Evolutionary conservation across 345 rosid species (phyloP).

Genomic region (Erodium maritimum): DNA sequence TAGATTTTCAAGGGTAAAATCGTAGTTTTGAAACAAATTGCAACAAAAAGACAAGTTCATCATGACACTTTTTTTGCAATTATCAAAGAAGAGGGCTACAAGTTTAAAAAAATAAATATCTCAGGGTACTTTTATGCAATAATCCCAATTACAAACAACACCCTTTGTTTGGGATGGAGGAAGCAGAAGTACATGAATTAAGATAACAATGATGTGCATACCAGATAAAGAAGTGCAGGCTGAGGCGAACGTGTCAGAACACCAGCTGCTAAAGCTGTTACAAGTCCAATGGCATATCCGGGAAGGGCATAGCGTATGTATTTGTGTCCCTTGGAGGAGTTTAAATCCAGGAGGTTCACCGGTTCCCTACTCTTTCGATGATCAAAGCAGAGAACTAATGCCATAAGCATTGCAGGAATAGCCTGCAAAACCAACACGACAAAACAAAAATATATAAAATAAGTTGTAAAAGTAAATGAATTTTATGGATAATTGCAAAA

Average conservation of each 20-base stretch:
- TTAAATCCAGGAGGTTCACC: conserved; percentile 48
- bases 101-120: too few species aligned
- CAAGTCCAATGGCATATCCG: conserved; percentile 76
- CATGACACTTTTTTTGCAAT: too few species aligned
- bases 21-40: too few species aligned
- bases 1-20: too few species aligned
- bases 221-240: conserved; percentile 96
- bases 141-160: too few species aligned
- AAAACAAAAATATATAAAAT: not conserved
- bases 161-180: too few species aligned
- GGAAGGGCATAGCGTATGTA: conserved; percentile 89
- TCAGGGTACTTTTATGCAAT: too few species aligned
- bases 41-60: too few species aligned
- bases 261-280: conserved; percentile 75
- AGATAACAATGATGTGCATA: conserved; percentile 14
- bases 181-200: not conserved
- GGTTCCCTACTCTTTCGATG: conserved; percentile 73
- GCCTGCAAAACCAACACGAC: conserved; percentile 43
- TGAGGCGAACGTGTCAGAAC: conserved; percentile 74
- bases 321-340: conserved; percentile 66
- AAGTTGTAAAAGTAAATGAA: too few species aligned
- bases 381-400: conserved; percentile 80
- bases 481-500: too few species aligned
- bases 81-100: too few species aligned
- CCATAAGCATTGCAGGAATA: conserved; percentile 89